These are phyloP conservation scores for Sporisorium graminicola DNA, from an alignment of 1,284 basidiomycete genomes.

Conservation along the genomic window DNA sequence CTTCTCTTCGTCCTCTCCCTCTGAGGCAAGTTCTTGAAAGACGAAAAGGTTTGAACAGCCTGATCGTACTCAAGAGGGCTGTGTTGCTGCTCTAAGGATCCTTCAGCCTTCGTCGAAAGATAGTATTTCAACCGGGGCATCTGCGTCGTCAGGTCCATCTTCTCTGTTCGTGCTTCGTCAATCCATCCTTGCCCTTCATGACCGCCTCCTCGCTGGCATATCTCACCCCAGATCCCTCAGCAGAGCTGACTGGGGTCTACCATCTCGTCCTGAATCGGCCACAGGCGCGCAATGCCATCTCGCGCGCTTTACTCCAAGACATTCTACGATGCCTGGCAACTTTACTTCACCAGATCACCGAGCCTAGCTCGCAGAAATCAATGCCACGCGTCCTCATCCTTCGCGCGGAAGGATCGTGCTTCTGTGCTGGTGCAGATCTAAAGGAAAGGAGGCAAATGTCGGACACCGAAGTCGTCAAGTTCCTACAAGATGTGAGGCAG, in stretches of 20 bases:
- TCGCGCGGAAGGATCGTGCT: conserved; percentile 22
- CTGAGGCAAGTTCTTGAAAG: too few relatives aligned
- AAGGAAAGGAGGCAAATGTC: conserved; percentile 80
- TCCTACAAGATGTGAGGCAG: conserved; percentile 81
- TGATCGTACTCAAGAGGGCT: too few relatives aligned
- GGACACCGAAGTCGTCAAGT: conserved; percentile 76
- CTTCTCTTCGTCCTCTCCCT: too few relatives aligned
- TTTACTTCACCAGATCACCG: conserved; percentile 9
- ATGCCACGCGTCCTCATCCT: conserved; percentile 33
- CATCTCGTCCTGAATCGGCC: conserved; percentile 19
- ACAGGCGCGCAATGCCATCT: conserved; percentile 19
- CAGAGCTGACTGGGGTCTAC: conserved; percentile 10
- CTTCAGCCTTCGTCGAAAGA: too few relatives aligned
- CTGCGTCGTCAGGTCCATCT: not conserved
- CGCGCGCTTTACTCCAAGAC: conserved; percentile 17
- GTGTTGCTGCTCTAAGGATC: too few relatives aligned
- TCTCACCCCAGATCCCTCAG: conserved; percentile 3
- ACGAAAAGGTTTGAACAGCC: too few relatives aligned
- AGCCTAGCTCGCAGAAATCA: not conserved
- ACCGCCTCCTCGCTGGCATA: conserved; percentile 3
- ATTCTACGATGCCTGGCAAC: not conserved
- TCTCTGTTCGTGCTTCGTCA: not conserved
- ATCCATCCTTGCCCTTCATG: conserved; percentile 1
- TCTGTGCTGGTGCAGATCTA: conserved; percentile 73
- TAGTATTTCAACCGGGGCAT: not conserved